phyloP scores from a whole-genome alignment of 75 land plant species.

The Picea sitchensis region DNA sequence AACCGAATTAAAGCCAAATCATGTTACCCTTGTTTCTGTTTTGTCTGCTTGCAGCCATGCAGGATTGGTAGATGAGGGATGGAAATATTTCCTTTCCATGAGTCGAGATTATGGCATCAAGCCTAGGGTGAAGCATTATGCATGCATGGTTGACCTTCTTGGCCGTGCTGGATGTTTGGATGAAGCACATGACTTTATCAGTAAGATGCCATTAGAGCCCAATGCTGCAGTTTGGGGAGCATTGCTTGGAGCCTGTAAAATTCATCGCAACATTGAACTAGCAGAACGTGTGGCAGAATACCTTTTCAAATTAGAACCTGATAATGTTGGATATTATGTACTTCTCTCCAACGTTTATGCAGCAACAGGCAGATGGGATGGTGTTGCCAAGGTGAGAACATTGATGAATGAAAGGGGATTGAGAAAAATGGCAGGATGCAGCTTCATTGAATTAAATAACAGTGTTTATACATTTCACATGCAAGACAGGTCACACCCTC shows the following conservation, averaged over 20 bases:
- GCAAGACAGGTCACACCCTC: conserved; percentile 13
- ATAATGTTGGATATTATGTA: conserved; percentile 15
- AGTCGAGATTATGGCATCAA: conserved; percentile 11
- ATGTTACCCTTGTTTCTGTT: conserved; percentile 26
- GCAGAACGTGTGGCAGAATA: conserved; percentile 14
- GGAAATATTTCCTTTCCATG: conserved; percentile 28
- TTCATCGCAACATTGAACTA: conserved; percentile 26
- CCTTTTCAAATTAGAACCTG: conserved; percentile 7
- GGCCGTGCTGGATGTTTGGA: conserved; percentile 35
- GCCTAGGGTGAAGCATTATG: conserved; percentile 37
- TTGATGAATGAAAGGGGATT: conserved; percentile 5
- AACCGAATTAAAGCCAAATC: conserved; percentile 11
- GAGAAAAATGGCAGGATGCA: conserved; percentile 11
- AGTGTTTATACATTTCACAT: conserved; percentile 7
- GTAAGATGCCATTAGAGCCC: conserved; percentile 44
- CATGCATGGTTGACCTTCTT: conserved; percentile 38
- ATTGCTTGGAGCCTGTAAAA: conserved; percentile 37
- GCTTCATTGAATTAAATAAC: conserved; percentile 7
- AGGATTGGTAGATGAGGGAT: conserved; percentile 20
- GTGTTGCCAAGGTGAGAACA: conserved; percentile 13
- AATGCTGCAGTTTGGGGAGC: conserved; percentile 29
- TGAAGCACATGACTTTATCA: conserved; percentile 35
- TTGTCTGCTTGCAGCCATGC: conserved; percentile 37
- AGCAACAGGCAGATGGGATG: conserved; percentile 19
- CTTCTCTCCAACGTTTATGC: conserved; percentile 20